Evolutionary conservation across 2,329 filamentous ascomycete genomes (phyloP), one percentile per base, ranked within the genome.

Genomic region (Verticillium isaacii): DNA sequence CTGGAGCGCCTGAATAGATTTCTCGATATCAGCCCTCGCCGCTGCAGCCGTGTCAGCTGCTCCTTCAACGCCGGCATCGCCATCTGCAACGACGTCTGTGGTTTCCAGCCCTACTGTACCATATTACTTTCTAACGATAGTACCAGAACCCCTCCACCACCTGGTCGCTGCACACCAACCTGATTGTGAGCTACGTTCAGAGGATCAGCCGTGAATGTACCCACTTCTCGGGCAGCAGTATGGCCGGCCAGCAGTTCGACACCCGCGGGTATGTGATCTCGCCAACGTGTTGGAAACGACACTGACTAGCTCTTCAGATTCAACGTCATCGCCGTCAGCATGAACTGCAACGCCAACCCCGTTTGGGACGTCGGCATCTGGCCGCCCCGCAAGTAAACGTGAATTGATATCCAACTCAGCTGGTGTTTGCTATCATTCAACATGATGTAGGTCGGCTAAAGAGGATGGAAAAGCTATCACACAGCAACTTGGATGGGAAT

Each of bases 11-110:
- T 58, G 8, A n/a, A 17, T 2, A 56, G 60, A 15, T 34, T 36
- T 11, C 60, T 61, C 14, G 19, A 50, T 1, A 56, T 59, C 5
- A 60, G 58, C 3, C 62, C 62, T 11, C 50, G 56, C n/a, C 55
- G 55, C 19, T 64, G 62, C 25, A 55, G 55, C 32, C 62, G 60
- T 34, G 60, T 64, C 12, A 64, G 62, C 58, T 64, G 62, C 55
- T 60, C 60, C 11, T 64, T 54, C 15, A 56, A 59, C 15, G 29
- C 58, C 17, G 58, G 25, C 9, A 64, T 64, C 19, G 58, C 32
- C 32, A 60, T 60, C 58, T 64, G 62, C 50, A 64, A 62, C 29
- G 58, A 62, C 34, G 62, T 64, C 19, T n/a, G 37, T 41, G 34
- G 17, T 52, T 57, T 41, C 37, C 37, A n/a, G 15, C 2, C 17